phyloP scores from a whole-genome alignment of 352 stramenopile species.

The Pythium vanterpoolii region DNA sequence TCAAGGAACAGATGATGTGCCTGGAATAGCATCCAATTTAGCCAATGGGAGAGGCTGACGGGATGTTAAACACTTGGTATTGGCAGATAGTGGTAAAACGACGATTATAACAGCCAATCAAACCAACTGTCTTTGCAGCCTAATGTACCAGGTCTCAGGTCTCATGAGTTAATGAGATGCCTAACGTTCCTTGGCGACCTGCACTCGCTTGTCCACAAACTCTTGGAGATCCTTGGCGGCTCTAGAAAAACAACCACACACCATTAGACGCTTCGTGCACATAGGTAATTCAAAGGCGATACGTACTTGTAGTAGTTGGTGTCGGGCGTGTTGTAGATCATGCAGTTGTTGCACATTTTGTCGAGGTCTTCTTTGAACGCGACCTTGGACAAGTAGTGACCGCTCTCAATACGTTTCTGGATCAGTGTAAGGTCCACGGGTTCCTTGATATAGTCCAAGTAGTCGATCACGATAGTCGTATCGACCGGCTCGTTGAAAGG shows the following conservation, averaged over 20 bases:
- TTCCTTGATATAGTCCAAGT: constrained; percentile 96
- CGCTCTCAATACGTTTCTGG: constrained; percentile 78
- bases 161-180: too few species aligned
- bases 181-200: constrained; percentile 28
- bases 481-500: constrained; percentile 97
- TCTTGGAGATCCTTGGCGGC: constrained; percentile 73
- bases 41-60: neutral
- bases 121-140: neutral
- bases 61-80: neutral
- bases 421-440: constrained; percentile 90
- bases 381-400: constrained; percentile 89
- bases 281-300: neutral
- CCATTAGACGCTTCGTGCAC: neutral
- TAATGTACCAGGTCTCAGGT: neutral
- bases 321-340: constrained; percentile 93
- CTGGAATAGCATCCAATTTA: neutral
- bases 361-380: constrained; percentile 93
- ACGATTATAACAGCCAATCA: constrained; percentile 15
- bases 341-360: constrained; percentile 98
- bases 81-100: neutral
- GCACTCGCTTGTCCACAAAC: constrained; percentile 71
- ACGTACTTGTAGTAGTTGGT: constrained; percentile 97
- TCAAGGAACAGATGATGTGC: constrained; percentile 7
- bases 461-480: constrained; percentile 94
- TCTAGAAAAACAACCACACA: constrained; percentile 21